These are phyloP conservation scores for Vishniacozyma victoriae DNA, from an alignment of 768 basidiomycete species.

Conservation along the genomic window DNA sequence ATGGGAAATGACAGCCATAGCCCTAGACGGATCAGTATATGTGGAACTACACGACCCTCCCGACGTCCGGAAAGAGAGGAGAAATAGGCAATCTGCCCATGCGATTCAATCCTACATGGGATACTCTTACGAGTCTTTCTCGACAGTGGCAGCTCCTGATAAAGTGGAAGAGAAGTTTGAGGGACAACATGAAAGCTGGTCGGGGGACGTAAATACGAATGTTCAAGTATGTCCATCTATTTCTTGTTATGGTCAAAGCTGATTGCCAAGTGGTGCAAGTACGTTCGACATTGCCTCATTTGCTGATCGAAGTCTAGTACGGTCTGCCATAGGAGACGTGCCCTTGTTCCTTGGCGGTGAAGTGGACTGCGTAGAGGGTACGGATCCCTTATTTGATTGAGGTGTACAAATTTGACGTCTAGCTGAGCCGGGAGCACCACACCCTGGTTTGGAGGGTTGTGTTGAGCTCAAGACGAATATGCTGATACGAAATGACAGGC, in stretches of 20 bases:
- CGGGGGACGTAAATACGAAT: slow-evolving; percentile 46
- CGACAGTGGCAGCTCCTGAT: slow-evolving; percentile 17
- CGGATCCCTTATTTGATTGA: not conserved
- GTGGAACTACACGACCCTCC: slow-evolving; percentile 42
- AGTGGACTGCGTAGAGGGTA: slow-evolving; percentile 45
- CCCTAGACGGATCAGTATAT: slow-evolving; percentile 42
- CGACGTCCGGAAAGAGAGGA: slow-evolving; percentile 18
- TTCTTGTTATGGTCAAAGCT: not conserved
- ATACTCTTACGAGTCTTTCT: slow-evolving; percentile 45
- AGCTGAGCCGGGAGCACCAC: slow-evolving; percentile 22
- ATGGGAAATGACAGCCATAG: slow-evolving; percentile 46
- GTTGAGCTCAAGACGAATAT: slow-evolving; percentile 48
- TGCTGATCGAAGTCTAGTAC: slow-evolving; percentile 29
- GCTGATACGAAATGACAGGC: slow-evolving; percentile 35
- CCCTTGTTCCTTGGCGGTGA: slow-evolving; percentile 46
- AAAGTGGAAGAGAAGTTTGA: slow-evolving; percentile 3
- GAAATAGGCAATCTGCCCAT: slow-evolving; percentile 28
- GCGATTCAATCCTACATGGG: slow-evolving; percentile 40
- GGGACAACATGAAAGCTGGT: slow-evolving; percentile 23
- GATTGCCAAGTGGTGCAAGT: slow-evolving; percentile 37
- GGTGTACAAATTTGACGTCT: not conserved
- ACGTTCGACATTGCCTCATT: slow-evolving; percentile 1
- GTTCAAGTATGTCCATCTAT: slow-evolving; percentile 23
- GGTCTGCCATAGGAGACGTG: slow-evolving; percentile 40
- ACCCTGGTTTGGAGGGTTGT: slow-evolving; percentile 32